Evolutionary conservation across 2,329 filamentous ascomycete species (phyloP), one percentile per base, ranked within the genome.

Genomic region (Hypoxylon sp.): DNA sequence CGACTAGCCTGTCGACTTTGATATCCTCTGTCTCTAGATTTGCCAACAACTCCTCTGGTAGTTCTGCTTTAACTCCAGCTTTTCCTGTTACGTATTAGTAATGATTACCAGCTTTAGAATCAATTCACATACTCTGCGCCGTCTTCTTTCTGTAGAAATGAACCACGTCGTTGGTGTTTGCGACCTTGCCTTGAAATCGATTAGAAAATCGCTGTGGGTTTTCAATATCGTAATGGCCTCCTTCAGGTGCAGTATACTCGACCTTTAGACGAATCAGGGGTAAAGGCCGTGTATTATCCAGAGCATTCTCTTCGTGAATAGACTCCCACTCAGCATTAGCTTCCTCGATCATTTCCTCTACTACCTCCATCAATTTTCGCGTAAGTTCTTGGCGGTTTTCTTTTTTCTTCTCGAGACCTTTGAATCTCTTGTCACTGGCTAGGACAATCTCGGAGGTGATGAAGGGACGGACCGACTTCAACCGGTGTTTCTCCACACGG

Each of bases 121-220:
- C 25, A 0, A 5, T 49, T 30, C 13, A 79, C 81, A 72, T 79
- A 84, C 84, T 83, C 5, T 80, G 82, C 3, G 80, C 80, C n/a
- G 87, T 87, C 80, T 97, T 98, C 81, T 95, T 97, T 61, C 93
- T 89, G 79, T 98, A 90, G 77, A 97, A 98, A 75, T 95, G 92
- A 0, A 99, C 90, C 0, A 99, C 93, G 74, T 99, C 96, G 72
- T 94, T 97, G 9, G 91, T 90, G 76, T 99, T 99, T 65, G 96
- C 96, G 0, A 99, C 95, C 75, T 89, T 92, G n/a, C 90, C 91
- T 1, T 91, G 86, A 73, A 98, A 99, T 2, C 94, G 88, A 77
- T 97, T 97, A 0, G 95, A 98, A 75, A 98, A 98, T 7, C 96
- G 90, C 77, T 98, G 96, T 0, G 96, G 94, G 67, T 99, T 99